Evolutionary conservation across 2,329 filamentous ascomycete genomes (phyloP).

Genomic region (Teratosphaeria pseudoeucalypti): DNA sequence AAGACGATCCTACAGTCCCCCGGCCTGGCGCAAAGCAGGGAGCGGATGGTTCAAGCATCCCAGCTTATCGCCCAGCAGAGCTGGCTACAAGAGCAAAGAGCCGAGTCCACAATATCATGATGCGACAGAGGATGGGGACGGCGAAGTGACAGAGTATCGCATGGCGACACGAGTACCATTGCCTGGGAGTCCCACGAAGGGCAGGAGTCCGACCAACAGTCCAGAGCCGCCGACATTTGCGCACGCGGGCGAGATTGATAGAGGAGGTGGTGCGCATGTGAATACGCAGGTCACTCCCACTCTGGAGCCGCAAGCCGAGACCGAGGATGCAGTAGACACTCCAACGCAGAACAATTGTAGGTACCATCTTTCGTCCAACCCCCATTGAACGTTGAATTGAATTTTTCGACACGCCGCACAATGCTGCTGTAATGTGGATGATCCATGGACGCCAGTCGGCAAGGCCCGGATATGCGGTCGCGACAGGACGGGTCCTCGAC

Average conservation of each 20-base stretch:
- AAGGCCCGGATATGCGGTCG: not conserved
- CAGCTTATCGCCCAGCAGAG: conserved; percentile 30
- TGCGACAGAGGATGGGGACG: conserved; percentile 41
- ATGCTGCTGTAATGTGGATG: not conserved
- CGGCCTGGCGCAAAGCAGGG: conserved; percentile 51
- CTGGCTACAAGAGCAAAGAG: conserved; percentile 45
- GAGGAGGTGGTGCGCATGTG: conserved; percentile 9
- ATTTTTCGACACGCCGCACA: not conserved
- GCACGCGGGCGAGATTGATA: conserved; percentile 10
- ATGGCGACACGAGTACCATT: conserved; percentile 39
- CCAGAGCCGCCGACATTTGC: conserved; percentile 15
- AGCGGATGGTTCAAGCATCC: conserved; percentile 48
- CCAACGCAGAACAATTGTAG: conserved; percentile 28
- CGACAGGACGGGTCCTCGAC: not conserved
- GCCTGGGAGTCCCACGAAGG: conserved; percentile 43
- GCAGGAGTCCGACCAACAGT: conserved; percentile 24
- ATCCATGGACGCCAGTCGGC: not conserved
- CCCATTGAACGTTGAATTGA: not conserved
- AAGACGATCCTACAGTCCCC: conserved; percentile 54
- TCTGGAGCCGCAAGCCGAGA: conserved; percentile 12
- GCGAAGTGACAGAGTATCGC: conserved; percentile 31
- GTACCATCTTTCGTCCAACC: conserved; percentile 4
- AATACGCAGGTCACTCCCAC: conserved; percentile 4
- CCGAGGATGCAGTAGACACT: conserved; percentile 8
- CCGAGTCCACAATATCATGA: conserved; percentile 51